These are phyloP conservation scores for Domatiomyces globalis DNA, from an alignment of 2,329 filamentous ascomycete species.

Conservation along the genomic window DNA sequence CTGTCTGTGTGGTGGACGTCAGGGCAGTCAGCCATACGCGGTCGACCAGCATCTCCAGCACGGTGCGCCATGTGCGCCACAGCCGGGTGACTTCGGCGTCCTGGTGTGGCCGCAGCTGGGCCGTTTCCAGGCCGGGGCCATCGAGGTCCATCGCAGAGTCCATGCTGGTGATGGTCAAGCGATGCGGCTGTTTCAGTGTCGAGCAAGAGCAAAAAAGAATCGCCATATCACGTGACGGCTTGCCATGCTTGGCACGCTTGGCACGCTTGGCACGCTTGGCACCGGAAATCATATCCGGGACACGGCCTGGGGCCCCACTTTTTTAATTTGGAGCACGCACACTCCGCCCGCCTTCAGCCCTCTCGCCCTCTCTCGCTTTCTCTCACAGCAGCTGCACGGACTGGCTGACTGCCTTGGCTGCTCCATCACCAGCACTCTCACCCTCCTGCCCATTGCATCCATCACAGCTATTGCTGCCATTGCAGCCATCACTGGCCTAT, in stretches of 20 bases:
- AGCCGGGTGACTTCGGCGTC: constrained; percentile 42
- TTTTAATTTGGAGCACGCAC: too few relatives aligned
- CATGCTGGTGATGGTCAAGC: background rate
- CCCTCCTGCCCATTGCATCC: too few relatives aligned
- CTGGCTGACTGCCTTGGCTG: too few relatives aligned
- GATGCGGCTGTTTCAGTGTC: too few relatives aligned
- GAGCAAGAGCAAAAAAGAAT: background rate
- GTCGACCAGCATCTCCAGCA: constrained; percentile 89
- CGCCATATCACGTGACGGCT: background rate
- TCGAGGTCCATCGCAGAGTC: background rate
- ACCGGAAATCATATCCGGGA: background rate
- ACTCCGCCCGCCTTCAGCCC: too few relatives aligned
- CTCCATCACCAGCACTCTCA: background rate
- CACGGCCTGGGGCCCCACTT: too few relatives aligned
- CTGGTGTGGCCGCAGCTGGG: background rate
- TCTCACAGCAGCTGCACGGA: too few relatives aligned
- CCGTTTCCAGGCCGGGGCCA: background rate
- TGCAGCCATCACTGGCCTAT: background rate
- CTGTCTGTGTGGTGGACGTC: constrained; percentile 3
- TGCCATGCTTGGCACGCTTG: too few relatives aligned
- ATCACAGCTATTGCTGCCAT: too few relatives aligned
- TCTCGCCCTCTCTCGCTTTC: too few relatives aligned
- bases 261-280: background rate
- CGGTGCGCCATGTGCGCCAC: constrained; percentile 87
- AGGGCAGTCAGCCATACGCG: constrained; percentile 44